Conservation (phyloP, 1,284 basidiomycete species). For the Peniophora sp. region DNA sequence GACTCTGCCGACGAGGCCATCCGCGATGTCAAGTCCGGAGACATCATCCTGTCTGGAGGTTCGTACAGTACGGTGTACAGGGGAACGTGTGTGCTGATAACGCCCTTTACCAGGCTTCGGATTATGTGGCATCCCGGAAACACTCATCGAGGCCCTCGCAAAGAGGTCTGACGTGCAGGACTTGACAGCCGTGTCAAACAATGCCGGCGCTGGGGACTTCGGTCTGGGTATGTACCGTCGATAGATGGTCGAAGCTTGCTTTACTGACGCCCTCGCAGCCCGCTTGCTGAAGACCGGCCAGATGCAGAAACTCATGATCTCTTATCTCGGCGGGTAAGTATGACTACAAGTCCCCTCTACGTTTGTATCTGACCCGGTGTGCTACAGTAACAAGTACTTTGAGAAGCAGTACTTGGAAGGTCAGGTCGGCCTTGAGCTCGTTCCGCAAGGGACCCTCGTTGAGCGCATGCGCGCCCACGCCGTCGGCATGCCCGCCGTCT, state of each 20-base stretch:
- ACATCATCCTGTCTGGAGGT: conserved; percentile 77
- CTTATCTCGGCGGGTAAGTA: conserved; percentile 76
- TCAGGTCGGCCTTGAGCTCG: conserved; percentile 77
- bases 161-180: conserved; percentile 63
- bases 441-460: conserved; percentile 84
- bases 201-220: conserved; percentile 70
- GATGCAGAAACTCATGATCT: conserved; percentile 76
- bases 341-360: neutral
- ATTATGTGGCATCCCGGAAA: conserved; percentile 73
- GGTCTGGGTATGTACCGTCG: conserved; percentile 58
- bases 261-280: conserved; percentile 35
- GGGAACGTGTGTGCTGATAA: conserved; percentile 1
- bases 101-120: conserved; percentile 59
- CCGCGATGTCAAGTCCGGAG: conserved; percentile 74
- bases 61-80: conserved; percentile 13
- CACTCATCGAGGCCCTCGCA: conserved; percentile 70
- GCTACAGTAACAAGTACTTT: conserved; percentile 62
- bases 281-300: conserved; percentile 71
- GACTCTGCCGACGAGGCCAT: conserved; percentile 74
- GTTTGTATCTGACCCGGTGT: neutral
- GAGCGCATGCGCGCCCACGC: conserved; percentile 89
- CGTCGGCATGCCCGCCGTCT: conserved; percentile 92
- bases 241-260: too few species aligned
- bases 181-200: conserved; percentile 86
- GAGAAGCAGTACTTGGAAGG: conserved; percentile 76